phyloP scores from a whole-genome alignment of 2,329 filamentous ascomycete species.

The Aulographum hederae region DNA sequence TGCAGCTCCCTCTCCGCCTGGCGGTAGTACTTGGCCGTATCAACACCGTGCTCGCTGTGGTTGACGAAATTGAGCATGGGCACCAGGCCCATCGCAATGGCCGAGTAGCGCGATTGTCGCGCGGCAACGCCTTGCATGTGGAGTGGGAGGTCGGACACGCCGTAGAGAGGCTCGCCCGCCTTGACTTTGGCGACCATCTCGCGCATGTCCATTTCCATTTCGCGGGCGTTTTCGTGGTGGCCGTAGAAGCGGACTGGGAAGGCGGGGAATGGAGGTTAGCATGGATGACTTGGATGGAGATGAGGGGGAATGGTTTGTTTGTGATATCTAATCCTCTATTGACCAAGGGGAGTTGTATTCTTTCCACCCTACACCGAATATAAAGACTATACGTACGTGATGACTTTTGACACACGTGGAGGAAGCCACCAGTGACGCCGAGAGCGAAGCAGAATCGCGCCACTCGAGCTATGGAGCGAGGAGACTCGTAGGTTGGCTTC shows the following conservation, averaged over 20 bases:
- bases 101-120: slow-evolving; percentile 81
- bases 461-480: too few relatives aligned
- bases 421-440: slow-evolving; percentile 59
- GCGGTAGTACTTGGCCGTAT: slow-evolving; percentile 96
- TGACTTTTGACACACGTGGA: slow-evolving; percentile 73
- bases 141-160: slow-evolving; percentile 55
- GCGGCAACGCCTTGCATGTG: slow-evolving; percentile 90
- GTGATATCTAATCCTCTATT: too few relatives aligned
- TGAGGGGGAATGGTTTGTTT: slow-evolving; percentile 5
- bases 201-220: slow-evolving; percentile 89
- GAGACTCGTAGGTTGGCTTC: slow-evolving; percentile 66
- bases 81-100: slow-evolving; percentile 64
- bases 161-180: slow-evolving; percentile 76
- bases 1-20: slow-evolving; percentile 90
- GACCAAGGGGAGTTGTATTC: background rate
- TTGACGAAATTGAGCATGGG: slow-evolving; percentile 99
- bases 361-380: too few relatives aligned
- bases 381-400: too few relatives aligned
- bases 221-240: slow-evolving; percentile 77
- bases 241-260: slow-evolving; percentile 80
- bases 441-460: slow-evolving; percentile 69
- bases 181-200: slow-evolving; percentile 98
- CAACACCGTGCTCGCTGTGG: slow-evolving; percentile 86
- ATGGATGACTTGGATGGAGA: background rate
- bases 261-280: slow-evolving; percentile 1